Evolutionary conservation across 129 eudicot species (phyloP).

Genomic region (Chrysanthemum seticuspe): DNA sequence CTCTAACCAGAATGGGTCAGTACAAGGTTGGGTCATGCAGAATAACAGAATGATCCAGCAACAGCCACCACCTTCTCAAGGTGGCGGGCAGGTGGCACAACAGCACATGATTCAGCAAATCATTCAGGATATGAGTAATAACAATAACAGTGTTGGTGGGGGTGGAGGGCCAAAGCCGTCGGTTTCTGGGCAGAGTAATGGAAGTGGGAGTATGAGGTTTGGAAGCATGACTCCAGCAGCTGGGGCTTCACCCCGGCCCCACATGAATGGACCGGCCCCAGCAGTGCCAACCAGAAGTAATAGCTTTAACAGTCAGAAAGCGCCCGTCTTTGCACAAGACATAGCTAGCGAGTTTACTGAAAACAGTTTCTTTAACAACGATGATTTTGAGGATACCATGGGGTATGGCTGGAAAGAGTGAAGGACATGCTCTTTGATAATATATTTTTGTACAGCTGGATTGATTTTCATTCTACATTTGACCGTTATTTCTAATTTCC

Average conservation of each 20-base stretch:
- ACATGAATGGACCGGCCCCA: conserved; percentile 9
- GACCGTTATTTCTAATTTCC: background rate
- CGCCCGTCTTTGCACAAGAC: conserved; percentile 55
- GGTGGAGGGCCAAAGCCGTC: conserved; percentile 43
- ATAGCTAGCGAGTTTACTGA: conserved; percentile 57
- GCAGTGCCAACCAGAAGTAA: conserved; percentile 61
- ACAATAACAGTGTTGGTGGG: conserved; percentile 32
- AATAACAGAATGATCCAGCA: conserved; percentile 17
- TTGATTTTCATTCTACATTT: conserved; percentile 7
- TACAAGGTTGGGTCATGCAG: conserved; percentile 43
- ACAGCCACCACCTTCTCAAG: conserved; percentile 37
- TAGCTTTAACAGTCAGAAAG: conserved; percentile 59
- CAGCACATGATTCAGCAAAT: conserved; percentile 82
- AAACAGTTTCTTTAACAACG: conserved; percentile 61
- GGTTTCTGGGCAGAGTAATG: conserved; percentile 44
- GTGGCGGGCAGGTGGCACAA: conserved; percentile 53
- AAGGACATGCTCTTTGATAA: conserved; percentile 7
- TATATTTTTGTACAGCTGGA: conserved; percentile 33
- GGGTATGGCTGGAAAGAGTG: conserved; percentile 65
- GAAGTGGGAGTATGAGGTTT: conserved; percentile 46
- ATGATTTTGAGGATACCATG: conserved; percentile 54
- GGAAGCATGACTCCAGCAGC: conserved; percentile 36
- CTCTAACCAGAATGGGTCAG: conserved; percentile 40
- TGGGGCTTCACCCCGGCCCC: conserved; percentile 32
- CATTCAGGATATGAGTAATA: conserved; percentile 57